Base-by-base conservation (phyloP, 352 stramenopile species). In the Globisporangium abappressorium region DNA sequence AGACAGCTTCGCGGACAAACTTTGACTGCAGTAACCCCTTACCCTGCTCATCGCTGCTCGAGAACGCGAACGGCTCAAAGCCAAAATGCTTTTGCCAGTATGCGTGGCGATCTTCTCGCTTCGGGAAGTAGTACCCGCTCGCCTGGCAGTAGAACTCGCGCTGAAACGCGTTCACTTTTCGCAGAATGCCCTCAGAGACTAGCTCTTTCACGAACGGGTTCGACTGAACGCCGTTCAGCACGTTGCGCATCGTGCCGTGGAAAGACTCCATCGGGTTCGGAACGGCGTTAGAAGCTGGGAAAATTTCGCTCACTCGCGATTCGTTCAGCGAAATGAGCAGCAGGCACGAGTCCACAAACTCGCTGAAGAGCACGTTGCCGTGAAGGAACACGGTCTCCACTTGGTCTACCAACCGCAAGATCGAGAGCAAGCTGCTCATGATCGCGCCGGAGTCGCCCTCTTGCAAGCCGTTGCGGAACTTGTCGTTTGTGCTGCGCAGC, bases 341-440 rank as follows among this genome's bases (percentile, higher is more conserved):
- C 53, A 91, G 72, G 64, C 79, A 85, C 0, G 79, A 77, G 18
- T 78, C 74, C 43, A 92, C 63, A 46, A 90, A 75, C 59, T 92
- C 84, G 7, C 80, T 79, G 0, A 92, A 74, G 24, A 91, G 68
- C 28, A 77, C 77, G 36, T 91, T 82, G 2, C 82, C 84, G 34
- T 92, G 82, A 3, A 92, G 66, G 60, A 92, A 92, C 4, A 92
- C 79, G 0, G 82, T 90, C 69, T 92, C 84, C 15, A 92, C 81
- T 72, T 90, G 85, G 46, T 93, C 82, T 20, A 91, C 77, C 46
- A 93, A 71, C 3, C 85, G 78, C 76, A 90, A 77, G 3, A 93
- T 72, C 33, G 83, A 77, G 41, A 91, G 58, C 12, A 93, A 53
- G 28, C 80, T 87, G 66, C 81, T 91, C 15, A 93, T 62, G 12